Base-by-base conservation (phyloP, 108 stramenopile species). In the Nitzschia putrida region DNA sequence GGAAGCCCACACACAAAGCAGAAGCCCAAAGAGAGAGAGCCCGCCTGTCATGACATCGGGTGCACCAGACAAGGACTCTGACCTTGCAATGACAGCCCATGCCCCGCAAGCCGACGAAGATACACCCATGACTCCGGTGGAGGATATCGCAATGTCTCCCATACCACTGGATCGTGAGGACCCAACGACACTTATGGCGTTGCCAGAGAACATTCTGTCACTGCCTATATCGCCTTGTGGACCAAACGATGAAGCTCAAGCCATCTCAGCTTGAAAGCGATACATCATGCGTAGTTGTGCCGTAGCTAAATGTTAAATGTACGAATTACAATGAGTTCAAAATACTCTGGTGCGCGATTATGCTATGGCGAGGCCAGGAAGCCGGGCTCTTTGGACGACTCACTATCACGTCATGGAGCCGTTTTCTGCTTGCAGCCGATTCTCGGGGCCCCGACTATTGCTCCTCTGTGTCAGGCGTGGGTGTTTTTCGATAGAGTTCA, bases 161-260 rank as follows among this genome's bases (percentile, higher is more conserved):
- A 29, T 82, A n/a, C 63, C 80, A 4, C 58, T 68, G 34, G 72
- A 81, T 23, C 68, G 71, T 65, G 80, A 80, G 41, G 76, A 82
- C 66, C 76, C 76, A 4, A 53, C 44, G 0, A 78, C 72, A 0
- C 39, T 82, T 8, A 66, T 82, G 72, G 72, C 68, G 43, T 40
- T 82, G 21, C 76, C 81, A n/a, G 76, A 72, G 8, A 67, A 82
- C 38, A 70, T 82, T 16, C 22, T 82, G 58, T 24, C 56, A n/a
- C 72, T 82, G 23, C 81, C 81, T 0, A 82, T 82, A n/a, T 82
- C 81, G 13, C 59, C 81, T 24, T 76, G 71, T 66, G 76, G 76
- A 22, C 81, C 76, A 20, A 22, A 81, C 42, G 80, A 81, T 50
- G 75, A 69, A 34, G 29, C 29, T 34, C 29, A 34, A 34, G 29